These are phyloP conservation scores for Chrysopogon serrulatus DNA, from an alignment of 176 grass and related monocot species.

Conservation along the genomic window DNA sequence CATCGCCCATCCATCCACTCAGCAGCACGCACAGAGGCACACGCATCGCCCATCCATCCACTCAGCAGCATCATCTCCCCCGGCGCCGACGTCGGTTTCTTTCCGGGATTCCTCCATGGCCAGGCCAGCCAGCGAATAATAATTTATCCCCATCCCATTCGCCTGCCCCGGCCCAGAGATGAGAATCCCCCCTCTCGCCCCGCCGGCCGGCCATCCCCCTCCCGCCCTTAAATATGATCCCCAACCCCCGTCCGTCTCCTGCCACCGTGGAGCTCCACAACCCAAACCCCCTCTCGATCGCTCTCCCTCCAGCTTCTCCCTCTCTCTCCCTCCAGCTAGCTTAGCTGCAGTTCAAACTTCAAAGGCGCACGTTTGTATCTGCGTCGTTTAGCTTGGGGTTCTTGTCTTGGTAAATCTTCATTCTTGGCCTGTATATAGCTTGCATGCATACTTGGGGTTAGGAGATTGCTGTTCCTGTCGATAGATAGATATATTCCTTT, in stretches of 20 bases:
- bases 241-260: neutral
- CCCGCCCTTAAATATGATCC: slow-evolving; percentile 32
- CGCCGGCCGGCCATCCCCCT: too few species aligned
- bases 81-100: slow-evolving; percentile 19
- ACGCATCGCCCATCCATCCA: slow-evolving; percentile 8
- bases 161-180: neutral
- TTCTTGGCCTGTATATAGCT: neutral
- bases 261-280: slow-evolving; percentile 34
- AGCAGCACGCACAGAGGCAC: too few species aligned
- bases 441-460: neutral
- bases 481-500: too few species aligned
- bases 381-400: neutral
- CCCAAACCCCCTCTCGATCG: neutral
- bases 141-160: neutral
- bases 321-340: neutral
- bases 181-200: slow-evolving; percentile 19
- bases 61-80: neutral
- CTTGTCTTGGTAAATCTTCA: neutral
- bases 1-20: slow-evolving; percentile 11
- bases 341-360: too few species aligned
- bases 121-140: neutral
- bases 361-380: too few species aligned
- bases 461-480: too few species aligned
- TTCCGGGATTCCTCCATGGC: slow-evolving; percentile 20
- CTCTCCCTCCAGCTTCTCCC: neutral